phyloP scores from a whole-genome alignment of 345 rosid species.

The Populus euphratica region DNA sequence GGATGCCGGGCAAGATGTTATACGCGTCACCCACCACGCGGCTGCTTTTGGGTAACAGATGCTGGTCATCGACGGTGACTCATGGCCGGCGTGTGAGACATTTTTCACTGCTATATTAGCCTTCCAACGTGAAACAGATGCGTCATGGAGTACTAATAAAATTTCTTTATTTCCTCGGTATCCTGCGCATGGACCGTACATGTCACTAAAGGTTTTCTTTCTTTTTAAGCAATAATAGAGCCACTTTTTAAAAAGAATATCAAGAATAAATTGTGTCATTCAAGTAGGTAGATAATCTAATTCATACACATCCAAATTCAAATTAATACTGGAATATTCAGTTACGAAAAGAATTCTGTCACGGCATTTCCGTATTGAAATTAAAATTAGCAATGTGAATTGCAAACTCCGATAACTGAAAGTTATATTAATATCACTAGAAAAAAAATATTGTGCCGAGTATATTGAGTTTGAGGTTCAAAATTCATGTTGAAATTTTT shows the following conservation, averaged over 20 bases:
- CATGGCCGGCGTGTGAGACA: slow-evolving; percentile 37
- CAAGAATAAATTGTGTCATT: too few species aligned
- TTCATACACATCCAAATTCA: too few species aligned
- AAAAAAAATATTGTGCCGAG: background rate
- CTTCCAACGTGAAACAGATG: slow-evolving; percentile 16
- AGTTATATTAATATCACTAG: background rate
- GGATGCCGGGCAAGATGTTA: background rate
- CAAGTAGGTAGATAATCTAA: too few species aligned
- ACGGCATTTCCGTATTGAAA: too few species aligned
- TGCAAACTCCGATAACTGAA: too few species aligned
- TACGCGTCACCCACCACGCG: slow-evolving; percentile 37
- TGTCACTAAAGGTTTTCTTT: background rate
- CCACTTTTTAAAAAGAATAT: too few species aligned
- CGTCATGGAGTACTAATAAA: background rate
- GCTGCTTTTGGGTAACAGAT: slow-evolving; percentile 32
- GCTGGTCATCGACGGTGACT: slow-evolving; percentile 41
- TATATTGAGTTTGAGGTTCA: background rate
- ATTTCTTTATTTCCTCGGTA: background rate
- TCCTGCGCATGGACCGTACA: background rate
- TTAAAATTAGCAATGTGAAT: too few species aligned
- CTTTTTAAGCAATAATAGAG: too few species aligned
- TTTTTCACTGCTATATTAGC: slow-evolving; percentile 5
- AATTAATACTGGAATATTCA: too few species aligned
- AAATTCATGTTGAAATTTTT: background rate
- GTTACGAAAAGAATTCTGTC: too few species aligned